A percentile compares a stretch with the other conserved stretches of the same genome.
phyloP scores from a whole-genome alignment of 176 grass and related monocot genomes.

The Avena insularis region DNA sequence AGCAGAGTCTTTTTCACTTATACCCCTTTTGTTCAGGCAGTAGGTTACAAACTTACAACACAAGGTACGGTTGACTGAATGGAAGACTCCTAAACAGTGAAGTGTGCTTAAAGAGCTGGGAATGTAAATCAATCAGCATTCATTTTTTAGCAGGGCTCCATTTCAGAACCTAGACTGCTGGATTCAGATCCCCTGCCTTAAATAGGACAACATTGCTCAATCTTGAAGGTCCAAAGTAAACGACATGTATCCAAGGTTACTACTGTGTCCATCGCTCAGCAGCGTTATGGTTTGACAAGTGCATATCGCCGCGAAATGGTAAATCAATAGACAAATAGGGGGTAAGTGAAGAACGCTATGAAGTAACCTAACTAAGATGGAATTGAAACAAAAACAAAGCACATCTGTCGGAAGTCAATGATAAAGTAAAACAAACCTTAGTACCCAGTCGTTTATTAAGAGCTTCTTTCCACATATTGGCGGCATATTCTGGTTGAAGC shows the following conservation, averaged over 20 bases:
- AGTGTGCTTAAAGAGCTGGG: background rate
- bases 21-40: background rate
- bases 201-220: background rate
- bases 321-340: background rate
- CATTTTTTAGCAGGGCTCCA: slow-evolving; percentile 23
- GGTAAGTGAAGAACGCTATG: slow-evolving; percentile 9
- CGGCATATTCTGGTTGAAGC: slow-evolving; percentile 88
- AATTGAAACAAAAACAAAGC: slow-evolving; percentile 18
- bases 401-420: background rate
- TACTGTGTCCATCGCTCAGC: background rate
- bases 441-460: slow-evolving; percentile 96
- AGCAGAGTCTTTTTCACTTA: background rate
- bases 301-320: background rate
- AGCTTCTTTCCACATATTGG: slow-evolving; percentile 93
- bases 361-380: slow-evolving; percentile 8
- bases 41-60: background rate
- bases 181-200: background rate
- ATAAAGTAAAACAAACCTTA: slow-evolving; percentile 59
- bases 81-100: background rate
- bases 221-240: background rate
- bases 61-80: slow-evolving; percentile 7
- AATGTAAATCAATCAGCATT: slow-evolving; percentile 42
- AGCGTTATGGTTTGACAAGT: background rate
- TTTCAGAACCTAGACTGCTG: slow-evolving; percentile 1
- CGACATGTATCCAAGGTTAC: background rate